Percentiles rank a stretch among this genome's conserved stretches.
Evolutionary conservation across 2,329 filamentous ascomycete species (phyloP).

Genomic region (Triangularia setosa): DNA sequence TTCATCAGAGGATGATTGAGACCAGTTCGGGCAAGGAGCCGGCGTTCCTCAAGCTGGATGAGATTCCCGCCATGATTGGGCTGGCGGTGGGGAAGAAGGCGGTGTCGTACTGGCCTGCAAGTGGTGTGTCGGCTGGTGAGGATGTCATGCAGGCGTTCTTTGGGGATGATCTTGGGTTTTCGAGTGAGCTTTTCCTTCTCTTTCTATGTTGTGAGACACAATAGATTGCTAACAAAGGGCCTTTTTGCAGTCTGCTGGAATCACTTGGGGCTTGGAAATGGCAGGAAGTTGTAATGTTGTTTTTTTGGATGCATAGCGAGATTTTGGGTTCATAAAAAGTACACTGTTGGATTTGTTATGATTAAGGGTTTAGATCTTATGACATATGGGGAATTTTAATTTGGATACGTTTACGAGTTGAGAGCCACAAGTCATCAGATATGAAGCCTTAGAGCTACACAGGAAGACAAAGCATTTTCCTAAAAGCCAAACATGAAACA

Average conservation of each 20-base stretch:
- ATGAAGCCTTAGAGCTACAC: background rate
- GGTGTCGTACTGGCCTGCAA: conserved; percentile 56
- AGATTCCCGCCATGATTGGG: conserved; percentile 63
- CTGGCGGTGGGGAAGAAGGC: conserved; percentile 68
- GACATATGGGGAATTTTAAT: background rate
- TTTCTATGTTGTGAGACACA: background rate
- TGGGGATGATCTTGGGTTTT: conserved; percentile 62
- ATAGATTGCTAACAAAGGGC: background rate
- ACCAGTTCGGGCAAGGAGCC: conserved; percentile 38
- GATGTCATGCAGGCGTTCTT: conserved; percentile 63
- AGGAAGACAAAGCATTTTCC: background rate
- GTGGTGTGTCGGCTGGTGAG: conserved; percentile 56
- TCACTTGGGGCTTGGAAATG: conserved; percentile 44
- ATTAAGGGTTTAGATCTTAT: background rate
- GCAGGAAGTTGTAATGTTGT: conserved; percentile 1
- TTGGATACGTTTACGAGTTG: background rate
- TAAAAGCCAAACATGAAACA: too few species aligned
- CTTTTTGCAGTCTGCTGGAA: conserved; percentile 50
- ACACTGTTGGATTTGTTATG: background rate
- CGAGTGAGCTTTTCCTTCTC: conserved; percentile 20
- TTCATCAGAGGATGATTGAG: conserved; percentile 58
- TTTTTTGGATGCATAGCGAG: background rate
- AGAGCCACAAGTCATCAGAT: background rate
- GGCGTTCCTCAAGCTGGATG: conserved; percentile 45
- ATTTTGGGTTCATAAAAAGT: background rate